phyloP scores from a whole-genome alignment of 305 asterid species.

The Fraxinus velutina region DNA sequence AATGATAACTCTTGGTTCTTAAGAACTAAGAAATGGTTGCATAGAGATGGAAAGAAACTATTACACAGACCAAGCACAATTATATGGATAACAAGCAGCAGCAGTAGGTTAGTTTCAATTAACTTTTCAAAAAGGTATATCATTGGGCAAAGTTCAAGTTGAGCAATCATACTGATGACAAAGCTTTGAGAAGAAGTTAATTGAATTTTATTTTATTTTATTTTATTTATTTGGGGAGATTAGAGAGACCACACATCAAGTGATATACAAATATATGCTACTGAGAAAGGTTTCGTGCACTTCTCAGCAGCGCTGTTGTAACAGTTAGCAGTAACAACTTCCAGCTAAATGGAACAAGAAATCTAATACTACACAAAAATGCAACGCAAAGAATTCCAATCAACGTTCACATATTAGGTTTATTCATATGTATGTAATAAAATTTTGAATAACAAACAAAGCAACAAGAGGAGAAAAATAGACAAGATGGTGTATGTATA shows the following conservation, averaged over 20 bases:
- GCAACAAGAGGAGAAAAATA: not conserved
- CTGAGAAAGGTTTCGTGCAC: not conserved
- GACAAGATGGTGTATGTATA: not conserved
- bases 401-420: not conserved
- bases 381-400: not conserved
- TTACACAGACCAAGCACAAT: not conserved
- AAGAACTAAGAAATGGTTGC: not conserved
- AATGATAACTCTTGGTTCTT: not conserved
- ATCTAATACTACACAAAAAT: not conserved
- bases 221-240: not conserved
- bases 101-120: not conserved
- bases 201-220: not conserved
- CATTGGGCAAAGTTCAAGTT: not conserved
- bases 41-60: not conserved
- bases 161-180: not conserved
- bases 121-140: not conserved
- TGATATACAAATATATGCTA: not conserved
- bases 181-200: not conserved
- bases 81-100: no score
- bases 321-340: not conserved
- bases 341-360: not conserved
- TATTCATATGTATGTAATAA: not conserved
- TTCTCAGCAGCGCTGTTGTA: not conserved
- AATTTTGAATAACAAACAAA: not conserved
- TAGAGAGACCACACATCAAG: not conserved